phyloP scores from a whole-genome alignment of 805 yeast genomes.

The Saccharomycopsis schoenii region DNA sequence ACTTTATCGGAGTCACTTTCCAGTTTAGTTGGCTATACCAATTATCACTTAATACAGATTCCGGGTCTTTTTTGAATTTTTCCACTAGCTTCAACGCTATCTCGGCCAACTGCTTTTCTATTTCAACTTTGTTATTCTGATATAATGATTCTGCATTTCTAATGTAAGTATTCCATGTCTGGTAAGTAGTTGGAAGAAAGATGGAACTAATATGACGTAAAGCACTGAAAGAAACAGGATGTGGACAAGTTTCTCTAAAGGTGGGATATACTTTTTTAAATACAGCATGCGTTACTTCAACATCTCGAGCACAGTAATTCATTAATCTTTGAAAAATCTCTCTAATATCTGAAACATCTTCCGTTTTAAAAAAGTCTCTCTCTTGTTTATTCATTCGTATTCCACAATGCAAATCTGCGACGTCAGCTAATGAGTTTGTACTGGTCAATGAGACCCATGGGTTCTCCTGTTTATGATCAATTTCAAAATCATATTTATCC shows the following conservation, averaged over 20 bases:
- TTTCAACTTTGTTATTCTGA: slow-evolving; percentile 44
- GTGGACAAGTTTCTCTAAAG: slow-evolving; percentile 66
- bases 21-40: slow-evolving; percentile 91
- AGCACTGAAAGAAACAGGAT: slow-evolving; percentile 91
- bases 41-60: slow-evolving; percentile 53
- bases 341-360: slow-evolving; percentile 43
- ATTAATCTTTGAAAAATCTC: slow-evolving; percentile 52
- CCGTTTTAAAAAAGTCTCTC: slow-evolving; percentile 54
- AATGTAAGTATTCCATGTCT: slow-evolving; percentile 66
- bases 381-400: slow-evolving; percentile 53
- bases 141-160: slow-evolving; percentile 56
- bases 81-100: slow-evolving; percentile 53
- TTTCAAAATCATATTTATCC: slow-evolving; percentile 24
- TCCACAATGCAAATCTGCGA: slow-evolving; percentile 69
- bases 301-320: slow-evolving; percentile 81
- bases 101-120: slow-evolving; percentile 46
- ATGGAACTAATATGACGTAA: slow-evolving; percentile 62
- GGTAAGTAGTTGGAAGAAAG: slow-evolving; percentile 63
- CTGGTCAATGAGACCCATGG: slow-evolving; percentile 83
- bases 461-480: slow-evolving; percentile 37
- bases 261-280: slow-evolving; percentile 59
- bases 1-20: slow-evolving; percentile 50
- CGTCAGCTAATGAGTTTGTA: slow-evolving; percentile 70
- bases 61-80: slow-evolving; percentile 31
- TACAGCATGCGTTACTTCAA: slow-evolving; percentile 61